These are phyloP conservation scores for Theileria annulata DNA, from an alignment of 169 alveolate species.

Conservation along the genomic window DNA sequence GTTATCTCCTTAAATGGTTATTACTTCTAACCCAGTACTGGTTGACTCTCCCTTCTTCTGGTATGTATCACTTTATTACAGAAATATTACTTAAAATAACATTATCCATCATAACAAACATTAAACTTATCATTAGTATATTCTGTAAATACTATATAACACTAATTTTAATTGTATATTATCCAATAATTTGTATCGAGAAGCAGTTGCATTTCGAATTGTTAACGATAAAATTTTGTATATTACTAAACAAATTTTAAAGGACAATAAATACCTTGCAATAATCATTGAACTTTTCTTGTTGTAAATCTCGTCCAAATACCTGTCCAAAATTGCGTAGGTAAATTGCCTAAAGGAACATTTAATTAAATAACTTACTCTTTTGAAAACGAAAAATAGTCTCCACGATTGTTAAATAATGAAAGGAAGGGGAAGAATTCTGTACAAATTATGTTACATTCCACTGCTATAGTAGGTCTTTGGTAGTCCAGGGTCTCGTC, in stretches of 20 bases:
- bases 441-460: constrained; percentile 12
- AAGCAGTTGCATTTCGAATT: constrained; percentile 20
- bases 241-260: constrained; percentile 21
- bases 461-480: constrained; percentile 45
- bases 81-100: no score
- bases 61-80: no score
- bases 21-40: no score
- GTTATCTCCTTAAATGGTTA: no score
- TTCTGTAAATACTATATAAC: no score
- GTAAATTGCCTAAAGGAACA: constrained; percentile 5
- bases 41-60: no score
- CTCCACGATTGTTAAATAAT: neutral
- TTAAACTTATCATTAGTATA: no score
- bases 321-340: neutral
- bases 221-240: constrained; percentile 22
- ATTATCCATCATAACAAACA: no score
- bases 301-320: constrained; percentile 13
- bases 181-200: constrained; percentile 31
- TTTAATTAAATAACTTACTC: neutral
- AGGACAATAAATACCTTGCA: neutral
- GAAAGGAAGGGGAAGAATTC: constrained; percentile 40
- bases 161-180: neutral
- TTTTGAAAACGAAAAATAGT: constrained; percentile 2
- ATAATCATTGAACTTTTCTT: neutral
- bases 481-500: neutral